Conservation (phyloP, 2,329 filamentous ascomycete genomes). For the Didymellaceae sp. region DNA sequence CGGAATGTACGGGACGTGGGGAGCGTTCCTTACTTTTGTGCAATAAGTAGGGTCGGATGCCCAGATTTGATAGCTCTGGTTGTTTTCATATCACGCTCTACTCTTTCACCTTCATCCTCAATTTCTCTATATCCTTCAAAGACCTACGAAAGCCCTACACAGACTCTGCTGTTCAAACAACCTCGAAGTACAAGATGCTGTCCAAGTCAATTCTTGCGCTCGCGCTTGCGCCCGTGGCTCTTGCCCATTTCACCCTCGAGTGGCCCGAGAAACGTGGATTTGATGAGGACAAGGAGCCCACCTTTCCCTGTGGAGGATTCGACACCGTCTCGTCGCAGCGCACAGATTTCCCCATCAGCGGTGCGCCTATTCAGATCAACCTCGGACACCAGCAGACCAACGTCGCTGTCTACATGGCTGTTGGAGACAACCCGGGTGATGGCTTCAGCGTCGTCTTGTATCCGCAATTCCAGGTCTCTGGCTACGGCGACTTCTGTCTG, state of each 20-base stretch:
- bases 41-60: constrained; percentile 39
- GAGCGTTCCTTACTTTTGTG: constrained; percentile 20
- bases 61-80: constrained; percentile 15
- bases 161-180: not conserved
- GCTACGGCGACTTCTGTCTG: constrained; percentile 71
- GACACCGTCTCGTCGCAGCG: constrained; percentile 53
- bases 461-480: constrained; percentile 64
- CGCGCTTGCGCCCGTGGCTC: constrained; percentile 52
- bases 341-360: constrained; percentile 57
- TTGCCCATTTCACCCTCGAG: constrained; percentile 63
- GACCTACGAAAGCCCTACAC: not conserved
- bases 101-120: not conserved
- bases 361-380: constrained; percentile 59
- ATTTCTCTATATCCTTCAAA: not conserved
- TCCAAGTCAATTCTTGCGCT: constrained; percentile 46
- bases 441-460: constrained; percentile 75
- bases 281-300: constrained; percentile 54
- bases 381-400: constrained; percentile 61
- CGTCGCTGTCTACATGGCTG: constrained; percentile 60
- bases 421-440: constrained; percentile 60
- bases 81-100: constrained; percentile 2
- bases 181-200: constrained; percentile 37
- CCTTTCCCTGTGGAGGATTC: constrained; percentile 60
- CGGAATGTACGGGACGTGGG: constrained; percentile 37
- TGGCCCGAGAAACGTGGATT: constrained; percentile 61